These are phyloP conservation scores for Fusarium compactum DNA, from an alignment of 2,329 filamentous ascomycete genomes.

Conservation along the genomic window DNA sequence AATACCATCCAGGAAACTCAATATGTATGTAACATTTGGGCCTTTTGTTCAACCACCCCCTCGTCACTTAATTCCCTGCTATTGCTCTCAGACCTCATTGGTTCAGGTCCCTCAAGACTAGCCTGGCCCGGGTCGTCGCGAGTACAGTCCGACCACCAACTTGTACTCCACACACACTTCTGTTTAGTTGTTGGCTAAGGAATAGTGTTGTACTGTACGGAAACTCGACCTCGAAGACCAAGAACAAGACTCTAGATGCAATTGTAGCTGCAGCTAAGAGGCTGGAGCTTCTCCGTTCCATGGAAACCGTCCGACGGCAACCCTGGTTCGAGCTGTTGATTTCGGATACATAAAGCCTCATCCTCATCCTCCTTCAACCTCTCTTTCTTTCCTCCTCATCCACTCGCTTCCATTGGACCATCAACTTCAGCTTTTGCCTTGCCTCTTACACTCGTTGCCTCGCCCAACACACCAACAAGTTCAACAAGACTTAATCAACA, in stretches of 20 bases:
- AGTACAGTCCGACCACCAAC: slow-evolving; percentile 22
- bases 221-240: background rate
- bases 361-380: slow-evolving; percentile 28
- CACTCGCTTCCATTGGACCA: slow-evolving; percentile 48
- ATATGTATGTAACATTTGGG: slow-evolving; percentile 6
- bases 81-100: slow-evolving; percentile 32
- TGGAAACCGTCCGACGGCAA: slow-evolving; percentile 18
- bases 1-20: background rate
- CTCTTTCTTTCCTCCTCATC: slow-evolving; percentile 45
- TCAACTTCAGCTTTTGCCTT: slow-evolving; percentile 23
- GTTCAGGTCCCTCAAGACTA: background rate
- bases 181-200: slow-evolving; percentile 2
- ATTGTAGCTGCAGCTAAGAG: slow-evolving; percentile 14
- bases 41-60: slow-evolving; percentile 19
- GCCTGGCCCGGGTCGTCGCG: slow-evolving; percentile 40
- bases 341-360: slow-evolving; percentile 50
- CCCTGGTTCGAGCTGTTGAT: background rate
- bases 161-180: slow-evolving; percentile 16
- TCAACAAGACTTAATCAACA: slow-evolving; percentile 8
- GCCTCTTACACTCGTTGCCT: slow-evolving; percentile 49
- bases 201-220: background rate
- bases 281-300: slow-evolving; percentile 17
- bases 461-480: slow-evolving; percentile 15
- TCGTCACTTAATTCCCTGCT: slow-evolving; percentile 18
- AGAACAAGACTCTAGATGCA: slow-evolving; percentile 23